These are phyloP conservation scores for Cryptosporidium sp. DNA, from an alignment of 169 alveolate species.

Conservation along the genomic window DNA sequence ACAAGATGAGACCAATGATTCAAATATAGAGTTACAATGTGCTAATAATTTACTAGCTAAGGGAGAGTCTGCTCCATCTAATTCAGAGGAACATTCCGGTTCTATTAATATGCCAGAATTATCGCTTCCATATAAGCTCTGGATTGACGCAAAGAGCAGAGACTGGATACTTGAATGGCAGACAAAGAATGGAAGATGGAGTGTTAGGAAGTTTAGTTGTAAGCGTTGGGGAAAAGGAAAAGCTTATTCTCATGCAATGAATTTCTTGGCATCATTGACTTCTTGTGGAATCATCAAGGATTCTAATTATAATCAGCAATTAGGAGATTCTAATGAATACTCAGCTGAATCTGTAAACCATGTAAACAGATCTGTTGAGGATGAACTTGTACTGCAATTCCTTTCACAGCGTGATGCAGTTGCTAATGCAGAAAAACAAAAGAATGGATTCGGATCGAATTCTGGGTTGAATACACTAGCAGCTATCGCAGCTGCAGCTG, in stretches of 20 bases:
- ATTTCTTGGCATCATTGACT: slow-evolving; percentile 59
- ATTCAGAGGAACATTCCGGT: slow-evolving; percentile 24
- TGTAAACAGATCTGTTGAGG: slow-evolving; percentile 48
- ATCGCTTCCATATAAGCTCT: slow-evolving; percentile 54
- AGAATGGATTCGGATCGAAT: slow-evolving; percentile 15
- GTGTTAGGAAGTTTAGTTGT: slow-evolving; percentile 70
- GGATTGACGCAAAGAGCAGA: slow-evolving; percentile 75
- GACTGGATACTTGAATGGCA: slow-evolving; percentile 76
- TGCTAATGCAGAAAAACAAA: slow-evolving; percentile 28
- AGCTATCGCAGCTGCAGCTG: slow-evolving; percentile 73
- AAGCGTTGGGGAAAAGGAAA: slow-evolving; percentile 76
- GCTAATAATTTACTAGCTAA: background rate
- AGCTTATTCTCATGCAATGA: slow-evolving; percentile 76
- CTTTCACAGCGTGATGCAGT: slow-evolving; percentile 58
- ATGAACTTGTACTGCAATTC: slow-evolving; percentile 59
- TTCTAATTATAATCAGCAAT: slow-evolving; percentile 7
- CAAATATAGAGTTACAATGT: background rate
- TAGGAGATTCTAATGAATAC: background rate
- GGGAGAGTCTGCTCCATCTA: background rate
- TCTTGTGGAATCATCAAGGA: slow-evolving; percentile 60
- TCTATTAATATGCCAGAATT: slow-evolving; percentile 40
- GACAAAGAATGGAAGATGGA: slow-evolving; percentile 72
- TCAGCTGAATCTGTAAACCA: background rate
- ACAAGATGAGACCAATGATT: background rate
- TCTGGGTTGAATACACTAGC: slow-evolving; percentile 63